Base-by-base conservation (phyloP, 148 eudicot species). In the Fallopia convolvulus region DNA sequence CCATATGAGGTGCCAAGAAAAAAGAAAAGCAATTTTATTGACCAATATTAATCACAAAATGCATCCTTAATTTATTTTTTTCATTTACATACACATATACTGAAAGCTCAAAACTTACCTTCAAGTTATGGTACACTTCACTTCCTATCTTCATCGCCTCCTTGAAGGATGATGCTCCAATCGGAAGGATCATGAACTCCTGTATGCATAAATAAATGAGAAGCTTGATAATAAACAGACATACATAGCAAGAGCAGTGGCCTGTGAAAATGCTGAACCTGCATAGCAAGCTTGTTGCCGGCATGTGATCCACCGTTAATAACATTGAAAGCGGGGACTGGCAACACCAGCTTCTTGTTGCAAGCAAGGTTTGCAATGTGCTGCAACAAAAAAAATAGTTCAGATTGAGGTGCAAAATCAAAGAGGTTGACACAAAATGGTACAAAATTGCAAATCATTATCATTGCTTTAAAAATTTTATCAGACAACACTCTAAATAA, bases 271-370 rank as follows among this genome's bases (percentile, higher is more conserved):
- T 39, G 46, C 23, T 80, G 26, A 79, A 77, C 91, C 91, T 89
- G 99, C 99, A 95, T 95, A 14, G 99, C 99, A 79, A 92, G 94
- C 84, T 95, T 92, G 88, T 95, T 95, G 81, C 99, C 99, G 12
- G 99, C 99, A 79, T 95, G 99, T 40, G 99, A 92, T 80, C 99
- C 99, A 77, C 99, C 99, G 80, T 95, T 95, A 80, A 95, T 95
- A 85, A 95, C 99, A 82, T 95, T 95, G 87, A 95, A 95, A 76
- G 99, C 97, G 80, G 99, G 99, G 58, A 92, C 97, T 2, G 99
- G 99, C 85, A 95, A 85, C 42, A 95, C 96, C 88, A 92, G 71
- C 75, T 91, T 88, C 88, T 88, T 91, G 94, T 95, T 95, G 21
- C 99, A 97, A 63, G 99, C 94, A 39, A 95, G 79, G 77, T 95